phyloP scores from a whole-genome alignment of 2,329 filamentous ascomycete species.

The Pseudogymnoascus verrucosus region DNA sequence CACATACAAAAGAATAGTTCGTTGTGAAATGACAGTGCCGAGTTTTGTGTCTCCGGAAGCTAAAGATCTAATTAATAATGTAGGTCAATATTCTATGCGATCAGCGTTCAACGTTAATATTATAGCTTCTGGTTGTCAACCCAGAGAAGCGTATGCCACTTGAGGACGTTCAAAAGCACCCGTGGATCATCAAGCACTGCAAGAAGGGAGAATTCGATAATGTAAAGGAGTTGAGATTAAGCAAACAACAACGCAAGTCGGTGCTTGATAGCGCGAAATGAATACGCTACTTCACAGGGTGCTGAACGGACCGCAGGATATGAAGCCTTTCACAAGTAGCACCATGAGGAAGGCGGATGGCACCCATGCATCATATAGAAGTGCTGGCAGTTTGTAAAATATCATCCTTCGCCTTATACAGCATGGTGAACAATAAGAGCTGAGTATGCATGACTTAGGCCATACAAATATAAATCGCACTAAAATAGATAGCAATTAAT shows the following conservation, averaged over 20 bases:
- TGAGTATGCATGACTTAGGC: too few relatives aligned
- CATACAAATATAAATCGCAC: too few relatives aligned
- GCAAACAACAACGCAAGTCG: background rate
- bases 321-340: too few relatives aligned
- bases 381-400: too few relatives aligned
- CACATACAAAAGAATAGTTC: constrained; percentile 82
- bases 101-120: constrained; percentile 16
- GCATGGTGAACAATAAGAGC: too few relatives aligned
- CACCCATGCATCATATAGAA: too few relatives aligned
- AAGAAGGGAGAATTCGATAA: constrained; percentile 37
- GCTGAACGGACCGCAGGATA: too few relatives aligned
- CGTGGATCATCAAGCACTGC: constrained; percentile 97
- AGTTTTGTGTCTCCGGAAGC: constrained; percentile 86
- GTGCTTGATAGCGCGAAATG: background rate
- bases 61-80: constrained; percentile 83
- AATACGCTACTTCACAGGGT: background rate
- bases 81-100: constrained; percentile 35
- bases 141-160: constrained; percentile 88
- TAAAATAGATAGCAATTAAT: too few relatives aligned
- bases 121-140: constrained; percentile 76
- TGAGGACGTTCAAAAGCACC: constrained; percentile 83
- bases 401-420: too few relatives aligned
- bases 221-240: constrained; percentile 12
- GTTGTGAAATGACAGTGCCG: constrained; percentile 87
- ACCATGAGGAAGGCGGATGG: too few relatives aligned